These are phyloP conservation scores for Nicotiana undulata DNA, from an alignment of 257 asterid genomes.

Conservation along the genomic window DNA sequence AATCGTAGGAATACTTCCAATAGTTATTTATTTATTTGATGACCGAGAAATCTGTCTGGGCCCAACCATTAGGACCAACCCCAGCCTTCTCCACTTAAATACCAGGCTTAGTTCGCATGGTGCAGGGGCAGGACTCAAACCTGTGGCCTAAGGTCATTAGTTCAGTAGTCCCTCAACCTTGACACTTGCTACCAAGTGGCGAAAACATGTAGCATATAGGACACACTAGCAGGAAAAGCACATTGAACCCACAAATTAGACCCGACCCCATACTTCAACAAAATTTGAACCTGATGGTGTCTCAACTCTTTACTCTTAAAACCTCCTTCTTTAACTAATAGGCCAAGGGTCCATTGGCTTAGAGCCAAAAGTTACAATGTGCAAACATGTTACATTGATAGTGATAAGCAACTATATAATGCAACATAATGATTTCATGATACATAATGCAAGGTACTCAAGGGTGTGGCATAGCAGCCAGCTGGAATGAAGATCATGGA, in stretches of 20 bases:
- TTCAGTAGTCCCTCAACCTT: too few relatives aligned
- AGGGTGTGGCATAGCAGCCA: background rate
- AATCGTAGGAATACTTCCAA: background rate
- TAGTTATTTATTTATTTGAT: background rate
- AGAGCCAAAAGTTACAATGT: background rate
- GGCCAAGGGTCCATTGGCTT: background rate
- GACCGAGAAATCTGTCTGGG: too few relatives aligned
- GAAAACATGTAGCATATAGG: background rate
- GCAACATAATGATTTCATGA: background rate
- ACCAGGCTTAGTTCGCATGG: too few relatives aligned
- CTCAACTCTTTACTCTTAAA: background rate
- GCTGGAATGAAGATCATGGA: background rate
- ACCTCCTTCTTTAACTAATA: background rate
- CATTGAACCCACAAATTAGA: background rate
- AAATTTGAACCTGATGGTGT: background rate
- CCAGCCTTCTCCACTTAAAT: too few relatives aligned
- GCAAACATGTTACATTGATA: background rate
- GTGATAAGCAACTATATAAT: background rate
- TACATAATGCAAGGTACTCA: background rate
- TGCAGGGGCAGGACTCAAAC: too few relatives aligned
- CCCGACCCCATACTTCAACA: background rate
- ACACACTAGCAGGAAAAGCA: background rate
- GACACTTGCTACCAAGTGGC: background rate
- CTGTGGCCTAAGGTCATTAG: too few relatives aligned
- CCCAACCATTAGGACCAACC: too few relatives aligned